A percentile compares a stretch with the other conserved stretches of the same genome.
Evolutionary conservation across 164 flowering plant species (phyloP).

Genomic region (Malania oleifera): DNA sequence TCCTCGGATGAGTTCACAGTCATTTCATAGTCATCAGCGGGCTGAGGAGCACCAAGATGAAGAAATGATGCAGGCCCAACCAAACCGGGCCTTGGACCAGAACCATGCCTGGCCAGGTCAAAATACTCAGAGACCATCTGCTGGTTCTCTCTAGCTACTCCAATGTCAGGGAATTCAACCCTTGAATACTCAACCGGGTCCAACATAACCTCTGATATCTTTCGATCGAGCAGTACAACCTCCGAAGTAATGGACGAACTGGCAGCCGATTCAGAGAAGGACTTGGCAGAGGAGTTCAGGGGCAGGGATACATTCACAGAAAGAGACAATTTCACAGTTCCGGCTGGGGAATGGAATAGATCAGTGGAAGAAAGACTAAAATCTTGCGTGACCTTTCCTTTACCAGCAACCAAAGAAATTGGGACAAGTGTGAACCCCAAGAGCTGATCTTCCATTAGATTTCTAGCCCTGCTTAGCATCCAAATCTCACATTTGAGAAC

Average conservation of each 20-base stretch:
- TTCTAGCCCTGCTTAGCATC: slow-evolving; percentile 85
- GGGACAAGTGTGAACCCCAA: slow-evolving; percentile 85
- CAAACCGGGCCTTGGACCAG: slow-evolving; percentile 21
- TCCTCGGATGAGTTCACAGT: slow-evolving; percentile 37
- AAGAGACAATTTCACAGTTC: slow-evolving; percentile 59
- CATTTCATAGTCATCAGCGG: slow-evolving; percentile 59
- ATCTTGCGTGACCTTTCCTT: slow-evolving; percentile 58
- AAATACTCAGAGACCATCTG: slow-evolving; percentile 78
- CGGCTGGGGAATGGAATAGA: slow-evolving; percentile 89
- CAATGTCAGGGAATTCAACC: slow-evolving; percentile 79
- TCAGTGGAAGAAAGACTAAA: slow-evolving; percentile 82
- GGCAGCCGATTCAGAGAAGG: slow-evolving; percentile 17
- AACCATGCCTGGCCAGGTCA: slow-evolving; percentile 17
- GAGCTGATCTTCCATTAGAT: slow-evolving; percentile 81
- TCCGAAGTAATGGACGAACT: slow-evolving; percentile 63
- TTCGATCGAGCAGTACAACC: slow-evolving; percentile 53
- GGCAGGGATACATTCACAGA: slow-evolving; percentile 31
- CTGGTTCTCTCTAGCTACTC: slow-evolving; percentile 56
- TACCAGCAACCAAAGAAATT: slow-evolving; percentile 43
- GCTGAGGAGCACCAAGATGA: slow-evolving; percentile 49
- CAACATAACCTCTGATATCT: slow-evolving; percentile 26
- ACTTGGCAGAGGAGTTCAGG: slow-evolving; percentile 7
- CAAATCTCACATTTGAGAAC: slow-evolving; percentile 91
- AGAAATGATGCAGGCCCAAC: slow-evolving; percentile 49
- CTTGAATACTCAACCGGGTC: slow-evolving; percentile 61